phyloP scores from a whole-genome alignment of 345 rosid species.

The Adansonia digitata region DNA sequence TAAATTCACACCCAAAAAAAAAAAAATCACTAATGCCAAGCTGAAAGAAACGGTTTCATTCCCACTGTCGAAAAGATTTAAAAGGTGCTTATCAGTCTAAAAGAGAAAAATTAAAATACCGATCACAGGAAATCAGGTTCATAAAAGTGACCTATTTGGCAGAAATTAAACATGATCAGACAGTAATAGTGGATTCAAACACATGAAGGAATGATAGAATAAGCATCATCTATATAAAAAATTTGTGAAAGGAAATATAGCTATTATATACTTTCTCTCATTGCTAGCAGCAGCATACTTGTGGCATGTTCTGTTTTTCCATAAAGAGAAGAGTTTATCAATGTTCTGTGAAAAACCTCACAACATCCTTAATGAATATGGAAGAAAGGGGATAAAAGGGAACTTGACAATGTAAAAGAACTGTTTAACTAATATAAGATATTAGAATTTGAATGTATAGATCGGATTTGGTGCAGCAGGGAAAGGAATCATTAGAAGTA shows the following conservation, averaged over 20 bases:
- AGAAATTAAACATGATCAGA: not conserved
- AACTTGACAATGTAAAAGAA: not conserved
- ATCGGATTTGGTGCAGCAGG: not conserved
- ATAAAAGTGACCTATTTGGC: not conserved
- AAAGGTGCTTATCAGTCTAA: not conserved
- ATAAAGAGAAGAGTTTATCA: not conserved
- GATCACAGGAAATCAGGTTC: not conserved
- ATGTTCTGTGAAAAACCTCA: not conserved
- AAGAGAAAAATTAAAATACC: not conserved
- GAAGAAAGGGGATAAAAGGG: not conserved
- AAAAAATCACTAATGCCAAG: not conserved
- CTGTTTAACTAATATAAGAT: not conserved
- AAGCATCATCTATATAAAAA: not conserved
- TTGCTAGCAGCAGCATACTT: not conserved
- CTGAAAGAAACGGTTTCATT: not conserved
- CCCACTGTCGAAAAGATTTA: not conserved
- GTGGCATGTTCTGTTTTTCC: not conserved
- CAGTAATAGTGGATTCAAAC: not conserved
- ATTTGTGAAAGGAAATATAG: not conserved
- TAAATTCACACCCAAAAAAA: conserved; percentile 6
- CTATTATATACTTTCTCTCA: not conserved
- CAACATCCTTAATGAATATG: not conserved
- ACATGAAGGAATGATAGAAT: not conserved
- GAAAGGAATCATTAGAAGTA: not conserved
- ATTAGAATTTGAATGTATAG: not conserved